phyloP scores from a whole-genome alignment of 176 grass and related monocot genomes.

The Oryza punctata region DNA sequence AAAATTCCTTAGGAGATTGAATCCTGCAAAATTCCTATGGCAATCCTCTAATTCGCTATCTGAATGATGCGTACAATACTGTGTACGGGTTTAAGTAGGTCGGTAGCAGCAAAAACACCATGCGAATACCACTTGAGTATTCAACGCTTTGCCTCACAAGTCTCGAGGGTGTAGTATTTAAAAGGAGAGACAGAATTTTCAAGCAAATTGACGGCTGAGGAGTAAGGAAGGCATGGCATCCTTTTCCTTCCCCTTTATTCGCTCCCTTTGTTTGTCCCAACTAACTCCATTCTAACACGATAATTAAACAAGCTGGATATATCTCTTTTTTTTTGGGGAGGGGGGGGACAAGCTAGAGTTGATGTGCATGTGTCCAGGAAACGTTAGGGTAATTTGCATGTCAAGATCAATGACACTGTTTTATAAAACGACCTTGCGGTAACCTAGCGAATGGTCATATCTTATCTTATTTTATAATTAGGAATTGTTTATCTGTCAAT shows the following conservation, averaged over 20 bases:
- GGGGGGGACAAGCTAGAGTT: not conserved
- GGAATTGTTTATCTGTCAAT: not conserved
- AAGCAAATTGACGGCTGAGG: not conserved
- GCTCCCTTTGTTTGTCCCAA: not conserved
- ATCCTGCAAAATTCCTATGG: no score
- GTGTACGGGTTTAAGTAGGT: not conserved
- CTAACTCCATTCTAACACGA: not conserved
- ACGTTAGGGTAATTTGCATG: not conserved
- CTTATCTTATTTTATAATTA: not conserved
- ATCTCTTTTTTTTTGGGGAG: no score
- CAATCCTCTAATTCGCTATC: no score
- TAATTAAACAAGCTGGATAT: slow-evolving; percentile 4
- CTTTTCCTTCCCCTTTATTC: slow-evolving; percentile 24
- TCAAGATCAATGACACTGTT: not conserved
- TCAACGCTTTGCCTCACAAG: not conserved
- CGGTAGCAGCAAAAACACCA: not conserved
- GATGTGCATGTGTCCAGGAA: slow-evolving; percentile 1
- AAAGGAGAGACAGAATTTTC: not conserved
- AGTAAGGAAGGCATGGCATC: not conserved
- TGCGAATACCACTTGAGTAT: not conserved
- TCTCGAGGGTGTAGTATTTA: not conserved
- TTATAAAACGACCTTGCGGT: not conserved
- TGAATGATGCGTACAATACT: not conserved
- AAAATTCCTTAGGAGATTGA: no score
- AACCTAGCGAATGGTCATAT: not conserved